These are phyloP conservation scores for Pseudogymnoascus sp. DNA, from an alignment of 2,329 filamentous ascomycete species.

Conservation along the genomic window DNA sequence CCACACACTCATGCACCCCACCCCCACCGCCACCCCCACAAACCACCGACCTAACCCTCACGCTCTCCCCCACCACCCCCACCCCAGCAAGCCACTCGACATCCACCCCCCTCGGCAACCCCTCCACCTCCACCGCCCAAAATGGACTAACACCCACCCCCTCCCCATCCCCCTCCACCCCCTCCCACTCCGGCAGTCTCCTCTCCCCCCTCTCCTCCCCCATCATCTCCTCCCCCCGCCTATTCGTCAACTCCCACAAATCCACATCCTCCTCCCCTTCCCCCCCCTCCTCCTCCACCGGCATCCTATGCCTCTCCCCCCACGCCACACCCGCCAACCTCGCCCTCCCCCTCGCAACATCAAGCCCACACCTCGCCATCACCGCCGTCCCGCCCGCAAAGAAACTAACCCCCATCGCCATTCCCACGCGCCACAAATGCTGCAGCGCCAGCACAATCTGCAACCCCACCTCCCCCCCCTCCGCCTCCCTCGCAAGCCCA, in stretches of 20 bases:
- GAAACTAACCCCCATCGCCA: constrained; percentile 54
- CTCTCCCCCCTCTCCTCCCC: constrained; percentile 20
- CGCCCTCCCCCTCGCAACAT: constrained; percentile 26
- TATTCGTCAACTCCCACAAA: constrained; percentile 60
- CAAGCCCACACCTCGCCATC: not conserved
- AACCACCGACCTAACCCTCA: constrained; percentile 15
- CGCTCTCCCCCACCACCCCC: constrained; percentile 38
- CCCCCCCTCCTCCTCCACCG: constrained; percentile 44
- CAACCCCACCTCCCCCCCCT: constrained; percentile 30
- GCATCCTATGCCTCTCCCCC: constrained; percentile 26
- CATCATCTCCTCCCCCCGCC: constrained; percentile 33
- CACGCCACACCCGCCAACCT: constrained; percentile 40
- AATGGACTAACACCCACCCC: constrained; percentile 48
- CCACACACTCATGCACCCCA: constrained; percentile 4
- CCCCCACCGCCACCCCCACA: too few relatives aligned
- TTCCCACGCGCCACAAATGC: constrained; percentile 78
- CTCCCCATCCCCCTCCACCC: constrained; percentile 27
- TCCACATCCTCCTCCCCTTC: constrained; percentile 45
- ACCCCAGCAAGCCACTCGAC: constrained; percentile 78
- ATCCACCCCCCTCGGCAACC: constrained; percentile 62
- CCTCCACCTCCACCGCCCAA: constrained; percentile 66
- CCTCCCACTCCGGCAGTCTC: constrained; percentile 43
- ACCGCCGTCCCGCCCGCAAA: constrained; percentile 57
- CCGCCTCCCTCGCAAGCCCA: not conserved
- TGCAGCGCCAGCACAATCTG: constrained; percentile 71